These are phyloP conservation scores for Cornus florida DNA, from an alignment of 148 eudicot species.

Conservation along the genomic window DNA sequence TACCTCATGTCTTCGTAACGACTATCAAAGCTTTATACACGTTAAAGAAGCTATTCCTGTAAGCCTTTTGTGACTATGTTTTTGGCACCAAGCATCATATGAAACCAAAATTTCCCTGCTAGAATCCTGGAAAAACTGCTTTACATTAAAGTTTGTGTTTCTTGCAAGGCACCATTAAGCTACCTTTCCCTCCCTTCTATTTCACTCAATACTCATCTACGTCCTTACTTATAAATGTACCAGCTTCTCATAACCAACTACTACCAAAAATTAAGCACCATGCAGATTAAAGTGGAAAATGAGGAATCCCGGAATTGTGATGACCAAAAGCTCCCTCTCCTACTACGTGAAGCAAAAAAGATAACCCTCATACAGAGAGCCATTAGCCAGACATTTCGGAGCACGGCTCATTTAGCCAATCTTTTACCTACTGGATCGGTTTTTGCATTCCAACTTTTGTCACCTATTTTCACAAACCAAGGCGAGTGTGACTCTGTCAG, in stretches of 20 bases:
- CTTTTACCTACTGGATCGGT: conserved; percentile 73
- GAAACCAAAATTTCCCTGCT: background rate
- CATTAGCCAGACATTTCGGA: conserved; percentile 59
- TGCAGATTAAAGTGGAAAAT: conserved; percentile 34
- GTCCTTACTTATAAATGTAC: conserved; percentile 15
- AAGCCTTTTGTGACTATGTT: too few relatives aligned
- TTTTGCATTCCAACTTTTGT: conserved; percentile 67
- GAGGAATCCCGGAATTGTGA: conserved; percentile 19
- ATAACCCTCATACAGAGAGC: conserved; percentile 53
- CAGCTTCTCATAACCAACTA: background rate
- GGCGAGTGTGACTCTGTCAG: conserved; percentile 55
- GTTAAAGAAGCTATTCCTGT: background rate
- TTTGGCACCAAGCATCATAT: conserved; percentile 6
- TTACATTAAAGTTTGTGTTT: conserved; percentile 26
- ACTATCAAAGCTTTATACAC: background rate
- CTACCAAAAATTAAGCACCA: background rate
- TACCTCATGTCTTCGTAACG: too few relatives aligned
- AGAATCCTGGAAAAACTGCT: conserved; percentile 7
- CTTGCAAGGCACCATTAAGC: conserved; percentile 60
- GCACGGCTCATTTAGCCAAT: conserved; percentile 74
- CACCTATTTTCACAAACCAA: conserved; percentile 67
- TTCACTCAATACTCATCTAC: conserved; percentile 25
- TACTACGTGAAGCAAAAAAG: conserved; percentile 30
- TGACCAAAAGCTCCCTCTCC: conserved; percentile 50
- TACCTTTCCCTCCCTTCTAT: conserved; percentile 29